These are phyloP conservation scores for Acacia confusa DNA, from an alignment of 306 rosid genomes.

Conservation along the genomic window DNA sequence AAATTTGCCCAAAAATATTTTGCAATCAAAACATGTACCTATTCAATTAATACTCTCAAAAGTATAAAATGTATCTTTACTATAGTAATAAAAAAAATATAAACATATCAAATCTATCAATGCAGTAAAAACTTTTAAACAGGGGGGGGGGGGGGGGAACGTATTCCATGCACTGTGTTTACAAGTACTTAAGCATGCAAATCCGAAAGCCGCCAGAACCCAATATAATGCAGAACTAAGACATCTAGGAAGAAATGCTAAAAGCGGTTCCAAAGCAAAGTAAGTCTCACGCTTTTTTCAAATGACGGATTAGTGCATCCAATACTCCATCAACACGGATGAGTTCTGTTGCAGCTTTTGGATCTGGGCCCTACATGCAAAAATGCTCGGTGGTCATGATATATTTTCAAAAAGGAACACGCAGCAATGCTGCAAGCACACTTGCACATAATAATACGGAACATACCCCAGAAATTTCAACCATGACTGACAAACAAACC, in stretches of 20 bases:
- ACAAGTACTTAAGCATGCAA: neutral
- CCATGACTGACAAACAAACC: conserved; percentile 23
- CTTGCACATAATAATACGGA: conserved; percentile 19
- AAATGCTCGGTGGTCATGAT: conserved; percentile 38
- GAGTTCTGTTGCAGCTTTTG: conserved; percentile 82
- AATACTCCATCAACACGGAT: conserved; percentile 77
- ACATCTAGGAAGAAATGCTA: conserved; percentile 13
- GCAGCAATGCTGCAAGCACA: neutral
- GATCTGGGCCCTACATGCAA: conserved; percentile 80
- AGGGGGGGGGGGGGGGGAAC: too few species aligned
- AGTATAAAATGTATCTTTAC: too few species aligned
- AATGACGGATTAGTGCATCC: conserved; percentile 79
- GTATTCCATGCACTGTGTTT: neutral
- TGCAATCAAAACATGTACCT: too few species aligned
- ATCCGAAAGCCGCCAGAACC: conserved; percentile 19
- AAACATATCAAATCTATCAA: too few species aligned
- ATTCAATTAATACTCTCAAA: too few species aligned
- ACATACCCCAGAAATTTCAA: conserved; percentile 9
- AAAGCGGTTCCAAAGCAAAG: conserved; percentile 8
- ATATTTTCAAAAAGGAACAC: conserved; percentile 24
- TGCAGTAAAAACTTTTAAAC: neutral
- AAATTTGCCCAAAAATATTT: too few species aligned
- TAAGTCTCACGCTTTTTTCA: conserved; percentile 80
- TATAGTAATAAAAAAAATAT: too few species aligned
- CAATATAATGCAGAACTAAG: conserved; percentile 32